Evolutionary conservation across 2,329 filamentous ascomycete genomes (phyloP).

Genomic region (Fusarium denticulatum): DNA sequence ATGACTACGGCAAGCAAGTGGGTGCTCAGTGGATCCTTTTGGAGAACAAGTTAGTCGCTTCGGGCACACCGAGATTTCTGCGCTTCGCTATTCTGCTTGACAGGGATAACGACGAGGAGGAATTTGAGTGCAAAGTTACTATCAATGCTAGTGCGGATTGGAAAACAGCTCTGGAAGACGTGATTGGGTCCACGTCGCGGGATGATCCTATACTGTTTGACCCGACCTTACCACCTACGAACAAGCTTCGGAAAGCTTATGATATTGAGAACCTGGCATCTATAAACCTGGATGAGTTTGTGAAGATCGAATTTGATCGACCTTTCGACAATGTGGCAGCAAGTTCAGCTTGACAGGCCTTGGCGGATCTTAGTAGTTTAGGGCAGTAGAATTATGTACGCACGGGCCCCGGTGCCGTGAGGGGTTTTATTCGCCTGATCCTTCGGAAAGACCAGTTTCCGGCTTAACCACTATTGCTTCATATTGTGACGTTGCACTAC

Average conservation of each 20-base stretch:
- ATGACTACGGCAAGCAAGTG: constrained; percentile 33
- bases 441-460: neutral
- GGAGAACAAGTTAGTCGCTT: constrained; percentile 12
- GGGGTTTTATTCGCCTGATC: neutral
- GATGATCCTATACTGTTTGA: constrained; percentile 10
- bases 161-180: constrained; percentile 37
- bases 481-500: neutral
- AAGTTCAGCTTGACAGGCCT: neutral
- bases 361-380: neutral
- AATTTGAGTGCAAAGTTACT: constrained; percentile 44
- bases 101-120: constrained; percentile 33
- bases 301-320: neutral
- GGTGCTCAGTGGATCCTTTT: constrained; percentile 27
- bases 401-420: neutral
- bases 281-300: neutral
- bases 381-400: neutral
- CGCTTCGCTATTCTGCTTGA: neutral
- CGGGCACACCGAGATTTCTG: neutral
- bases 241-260: neutral
- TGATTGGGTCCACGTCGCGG: constrained; percentile 41
- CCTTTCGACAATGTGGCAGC: too few species aligned
- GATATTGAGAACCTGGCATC: neutral
- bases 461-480: too few species aligned
- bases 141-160: constrained; percentile 44
- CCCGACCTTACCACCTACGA: neutral